Base-by-base conservation (phyloP, 2,329 filamentous ascomycete genomes). In the Macrophomina pseudophaseolina region DNA sequence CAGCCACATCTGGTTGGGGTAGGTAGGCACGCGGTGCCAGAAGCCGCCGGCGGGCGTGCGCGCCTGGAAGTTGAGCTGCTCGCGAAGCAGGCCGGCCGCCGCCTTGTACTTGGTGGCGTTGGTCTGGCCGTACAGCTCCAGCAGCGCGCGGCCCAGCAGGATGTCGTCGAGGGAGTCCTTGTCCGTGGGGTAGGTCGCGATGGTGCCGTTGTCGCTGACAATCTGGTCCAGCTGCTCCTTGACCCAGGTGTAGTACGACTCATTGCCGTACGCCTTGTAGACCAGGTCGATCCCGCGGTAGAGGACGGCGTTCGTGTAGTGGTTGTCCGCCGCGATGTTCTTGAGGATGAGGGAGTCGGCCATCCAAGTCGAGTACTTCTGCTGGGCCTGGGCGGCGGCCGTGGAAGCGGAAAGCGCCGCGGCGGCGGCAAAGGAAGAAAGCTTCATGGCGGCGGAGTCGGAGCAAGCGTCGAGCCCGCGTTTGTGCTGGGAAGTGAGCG, bases 1-100 rank as follows among this genome's bases (percentile, higher is more conserved):
- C 0, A 87, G 78, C 85, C 85, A 87, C 56, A 62, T 63, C 58
- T 66, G 65, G 49, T 66, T 58, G 23, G 65, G 56, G 49, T 66
- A 66, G 4, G 56, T 62, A 3, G 65, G 65, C 32, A 42, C 49
- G 40, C 65, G 65, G 69, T 87, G 85, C 84, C 84, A 87, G 77
- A 87, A 85, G 0, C 85, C 85, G 8, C 85, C 85, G 0, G 78
- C 73, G 0, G 81, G 73, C 0, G 82, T 87, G 14, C 85, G 79
- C 5, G 83, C 83, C 67, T 85, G 83, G 40, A 78, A 73, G 68
- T 85, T 74, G 5, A 87, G 71, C 68, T 84, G 82, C 16, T 75
- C 69, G 8, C 83, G 78, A 52, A 87, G 76, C 2, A 77, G 76
- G 5, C 79, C 79, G 3, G 84, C 83, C 0, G 84, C 85, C 5